Percentiles rank a stretch among this genome's conserved stretches.
phyloP scores from a whole-genome alignment of 2,329 filamentous ascomycete species.

The Calonectria fujianensis region DNA sequence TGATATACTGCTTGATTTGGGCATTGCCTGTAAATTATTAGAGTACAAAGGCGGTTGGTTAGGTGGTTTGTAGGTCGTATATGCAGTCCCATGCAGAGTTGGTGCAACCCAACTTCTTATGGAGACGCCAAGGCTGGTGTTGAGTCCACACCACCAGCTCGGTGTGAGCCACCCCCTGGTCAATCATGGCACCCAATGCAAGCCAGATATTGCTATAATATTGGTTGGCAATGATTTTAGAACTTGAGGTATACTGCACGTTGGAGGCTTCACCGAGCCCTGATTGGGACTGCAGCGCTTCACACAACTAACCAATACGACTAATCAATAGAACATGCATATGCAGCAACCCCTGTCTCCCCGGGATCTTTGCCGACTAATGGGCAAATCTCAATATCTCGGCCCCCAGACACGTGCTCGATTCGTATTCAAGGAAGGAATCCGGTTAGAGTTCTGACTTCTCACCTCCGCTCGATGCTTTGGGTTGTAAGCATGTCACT shows the following conservation, averaged over 20 bases:
- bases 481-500: background rate
- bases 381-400: conserved; percentile 36
- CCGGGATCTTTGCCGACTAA: conserved; percentile 13
- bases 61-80: conserved; percentile 28
- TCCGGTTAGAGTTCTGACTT: conserved; percentile 19
- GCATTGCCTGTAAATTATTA: background rate
- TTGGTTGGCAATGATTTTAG: background rate
- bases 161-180: conserved; percentile 3
- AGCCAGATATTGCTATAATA: conserved; percentile 16
- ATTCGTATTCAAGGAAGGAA: conserved; percentile 33
- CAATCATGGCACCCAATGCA: conserved; percentile 23
- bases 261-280: background rate
- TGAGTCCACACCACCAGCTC: background rate
- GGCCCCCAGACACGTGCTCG: conserved; percentile 19
- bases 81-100: conserved; percentile 33
- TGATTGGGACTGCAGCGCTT: background rate
- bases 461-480: conserved; percentile 10
- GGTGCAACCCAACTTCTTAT: conserved; percentile 15
- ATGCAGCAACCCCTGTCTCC: conserved; percentile 15
- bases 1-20: background rate
- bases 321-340: conserved; percentile 5
- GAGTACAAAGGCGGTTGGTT: background rate
- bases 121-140: background rate
- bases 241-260: background rate
- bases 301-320: background rate